Conservation (phyloP, 352 stramenopile genomes). For the Phytophthora tubulina region DNA sequence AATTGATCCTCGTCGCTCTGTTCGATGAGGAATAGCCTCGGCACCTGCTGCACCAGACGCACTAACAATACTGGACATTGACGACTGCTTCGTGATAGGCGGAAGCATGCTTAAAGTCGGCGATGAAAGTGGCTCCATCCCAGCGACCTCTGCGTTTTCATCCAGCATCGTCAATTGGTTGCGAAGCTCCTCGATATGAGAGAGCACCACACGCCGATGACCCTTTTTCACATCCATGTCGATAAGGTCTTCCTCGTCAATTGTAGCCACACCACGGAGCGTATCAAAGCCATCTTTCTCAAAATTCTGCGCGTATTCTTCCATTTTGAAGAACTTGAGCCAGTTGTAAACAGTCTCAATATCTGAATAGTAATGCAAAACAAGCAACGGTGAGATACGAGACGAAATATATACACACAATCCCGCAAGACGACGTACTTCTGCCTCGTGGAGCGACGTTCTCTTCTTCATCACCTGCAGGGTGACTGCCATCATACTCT, state of each 20-base stretch:
- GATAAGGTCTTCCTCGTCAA: constrained; percentile 89
- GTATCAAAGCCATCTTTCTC: constrained; percentile 91
- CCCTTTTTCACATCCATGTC: constrained; percentile 92
- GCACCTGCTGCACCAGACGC: constrained; percentile 32
- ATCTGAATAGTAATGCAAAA: constrained; percentile 45
- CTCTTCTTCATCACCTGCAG: constrained; percentile 57
- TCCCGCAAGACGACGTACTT: constrained; percentile 46
- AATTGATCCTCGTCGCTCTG: constrained; percentile 63
- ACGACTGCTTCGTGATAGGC: constrained; percentile 62
- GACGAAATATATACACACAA: neutral
- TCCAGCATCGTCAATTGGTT: constrained; percentile 73
- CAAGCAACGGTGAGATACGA: neutral
- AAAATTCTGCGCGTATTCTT: constrained; percentile 90
- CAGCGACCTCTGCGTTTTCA: constrained; percentile 61
- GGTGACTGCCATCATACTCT: constrained; percentile 37
- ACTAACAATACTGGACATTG: constrained; percentile 47
- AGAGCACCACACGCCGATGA: constrained; percentile 84
- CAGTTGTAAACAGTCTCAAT: constrained; percentile 86
- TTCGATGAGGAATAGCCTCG: constrained; percentile 43
- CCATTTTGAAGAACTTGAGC: constrained; percentile 90
- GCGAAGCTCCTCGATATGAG: constrained; percentile 87
- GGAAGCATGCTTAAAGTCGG: constrained; percentile 84
- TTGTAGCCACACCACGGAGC: constrained; percentile 83
- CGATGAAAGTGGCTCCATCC: constrained; percentile 74
- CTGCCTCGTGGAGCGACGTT: constrained; percentile 48